Conservation (phyloP, 2,329 filamentous ascomycete species). For the Bipolaris zeicola region DNA sequence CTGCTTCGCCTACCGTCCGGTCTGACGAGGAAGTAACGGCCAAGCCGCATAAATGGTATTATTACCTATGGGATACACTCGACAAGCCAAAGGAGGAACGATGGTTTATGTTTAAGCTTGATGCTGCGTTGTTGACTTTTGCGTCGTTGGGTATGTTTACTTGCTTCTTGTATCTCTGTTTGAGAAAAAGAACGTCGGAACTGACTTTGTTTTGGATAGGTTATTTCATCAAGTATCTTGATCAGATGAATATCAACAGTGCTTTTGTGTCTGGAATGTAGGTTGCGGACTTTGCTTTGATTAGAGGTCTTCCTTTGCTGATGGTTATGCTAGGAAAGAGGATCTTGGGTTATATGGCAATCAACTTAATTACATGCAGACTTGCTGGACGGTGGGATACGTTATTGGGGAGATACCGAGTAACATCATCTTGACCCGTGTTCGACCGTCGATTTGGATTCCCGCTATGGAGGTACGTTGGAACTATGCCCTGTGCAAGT, state of each 20-base stretch:
- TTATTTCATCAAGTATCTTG: slow-evolving; percentile 29
- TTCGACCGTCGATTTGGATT: slow-evolving; percentile 18
- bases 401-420: slow-evolving; percentile 45
- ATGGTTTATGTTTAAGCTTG: slow-evolving; percentile 34
- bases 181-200: neutral
- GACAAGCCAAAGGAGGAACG: slow-evolving; percentile 28
- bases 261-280: slow-evolving; percentile 37
- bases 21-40: neutral
- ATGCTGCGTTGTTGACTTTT: slow-evolving; percentile 55
- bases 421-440: slow-evolving; percentile 31
- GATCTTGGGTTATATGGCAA: slow-evolving; percentile 30
- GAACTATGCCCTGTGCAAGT: neutral
- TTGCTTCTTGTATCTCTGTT: too few species aligned
- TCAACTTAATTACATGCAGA: slow-evolving; percentile 53
- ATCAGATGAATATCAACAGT: slow-evolving; percentile 32
- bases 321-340: slow-evolving; percentile 19
- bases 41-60: slow-evolving; percentile 18
- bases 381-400: slow-evolving; percentile 66
- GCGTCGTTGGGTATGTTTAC: slow-evolving; percentile 47
- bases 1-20: neutral
- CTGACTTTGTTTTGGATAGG: neutral
- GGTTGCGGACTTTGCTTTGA: neutral
- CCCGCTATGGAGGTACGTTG: slow-evolving; percentile 13
- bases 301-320: neutral
- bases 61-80: slow-evolving; percentile 31